These are phyloP conservation scores for Clonostachys solani DNA, from an alignment of 2,329 filamentous ascomycete genomes.

Conservation along the genomic window DNA sequence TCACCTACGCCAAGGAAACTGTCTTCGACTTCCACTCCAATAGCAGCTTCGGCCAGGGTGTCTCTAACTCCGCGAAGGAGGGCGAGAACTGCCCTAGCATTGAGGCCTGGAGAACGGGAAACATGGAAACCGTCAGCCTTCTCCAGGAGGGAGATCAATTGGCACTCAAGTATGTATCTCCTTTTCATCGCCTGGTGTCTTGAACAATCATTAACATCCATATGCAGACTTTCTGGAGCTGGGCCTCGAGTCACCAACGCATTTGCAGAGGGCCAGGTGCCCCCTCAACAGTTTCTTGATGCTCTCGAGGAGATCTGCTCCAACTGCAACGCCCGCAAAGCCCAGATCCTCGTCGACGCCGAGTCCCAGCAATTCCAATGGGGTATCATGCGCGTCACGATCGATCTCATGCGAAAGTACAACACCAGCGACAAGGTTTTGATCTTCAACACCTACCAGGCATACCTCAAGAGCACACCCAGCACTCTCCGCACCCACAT, in stretches of 20 bases:
- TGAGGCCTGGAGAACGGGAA: conserved; percentile 26
- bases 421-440: conserved; percentile 26
- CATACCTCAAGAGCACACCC: conserved; percentile 45
- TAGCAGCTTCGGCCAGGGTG: conserved; percentile 9
- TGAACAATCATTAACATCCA: background rate
- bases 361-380: conserved; percentile 38
- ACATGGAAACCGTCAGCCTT: conserved; percentile 20
- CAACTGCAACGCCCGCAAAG: conserved; percentile 27
- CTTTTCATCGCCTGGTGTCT: too few relatives aligned
- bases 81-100: conserved; percentile 20
- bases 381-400: conserved; percentile 24
- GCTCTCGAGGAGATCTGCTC: conserved; percentile 33
- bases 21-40: conserved; percentile 30
- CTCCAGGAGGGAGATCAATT: conserved; percentile 27
- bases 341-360: conserved; percentile 38
- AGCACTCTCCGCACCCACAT: conserved; percentile 38
- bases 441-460: conserved; percentile 51
- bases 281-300: conserved; percentile 33
- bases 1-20: conserved; percentile 46
- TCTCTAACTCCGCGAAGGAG: conserved; percentile 16
- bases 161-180: conserved; percentile 28
- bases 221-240: conserved; percentile 31
- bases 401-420: conserved; percentile 28
- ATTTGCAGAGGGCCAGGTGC: conserved; percentile 22
- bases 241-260: conserved; percentile 30